Conservation (phyloP, 1,139 yeast species). For the Candida tropicalis region DNA sequence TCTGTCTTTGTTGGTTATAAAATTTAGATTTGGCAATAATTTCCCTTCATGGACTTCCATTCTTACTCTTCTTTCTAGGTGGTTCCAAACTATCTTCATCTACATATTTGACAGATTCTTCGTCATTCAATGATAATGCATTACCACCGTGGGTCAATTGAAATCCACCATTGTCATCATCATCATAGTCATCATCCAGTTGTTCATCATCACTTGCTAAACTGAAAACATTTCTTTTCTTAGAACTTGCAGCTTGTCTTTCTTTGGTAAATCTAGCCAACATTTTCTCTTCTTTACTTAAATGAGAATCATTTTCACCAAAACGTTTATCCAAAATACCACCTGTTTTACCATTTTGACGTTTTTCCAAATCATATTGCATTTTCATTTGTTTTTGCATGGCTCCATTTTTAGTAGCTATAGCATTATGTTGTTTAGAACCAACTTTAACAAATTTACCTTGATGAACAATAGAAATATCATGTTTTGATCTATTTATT, state of each 20-base stretch:
- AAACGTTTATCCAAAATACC: conserved; percentile 85
- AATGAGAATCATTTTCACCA: conserved; percentile 76
- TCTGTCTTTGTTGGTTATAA: conserved; percentile 86
- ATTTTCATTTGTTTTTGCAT: conserved; percentile 74
- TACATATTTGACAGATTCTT: conserved; percentile 34
- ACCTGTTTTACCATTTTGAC: conserved; percentile 70
- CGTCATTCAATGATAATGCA: conserved; percentile 54
- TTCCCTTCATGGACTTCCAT: conserved; percentile 97
- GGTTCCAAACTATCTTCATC: conserved; percentile 40
- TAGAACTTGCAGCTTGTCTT: conserved; percentile 57
- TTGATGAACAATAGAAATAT: conserved; percentile 56
- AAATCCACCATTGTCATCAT: conserved; percentile 47
- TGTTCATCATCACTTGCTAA: conserved; percentile 72
- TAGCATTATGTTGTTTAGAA: conserved; percentile 46
- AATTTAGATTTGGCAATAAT: conserved; percentile 92
- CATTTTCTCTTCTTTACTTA: conserved; percentile 91
- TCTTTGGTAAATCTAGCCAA: conserved; percentile 91
- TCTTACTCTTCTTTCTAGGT: conserved; percentile 76
- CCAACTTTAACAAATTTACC: conserved; percentile 61
- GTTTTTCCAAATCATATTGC: conserved; percentile 67
- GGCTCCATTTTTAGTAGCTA: conserved; percentile 59
- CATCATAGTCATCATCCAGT: conserved; percentile 46
- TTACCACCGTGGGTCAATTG: conserved; percentile 81
- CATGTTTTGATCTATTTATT: conserved; percentile 67
- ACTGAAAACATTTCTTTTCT: conserved; percentile 60